Evolutionary conservation across 1,284 basidiomycete species (phyloP), one percentile per base, ranked within the genome.

Genomic region (Cutaneotrichosporon mucoides): DNA sequence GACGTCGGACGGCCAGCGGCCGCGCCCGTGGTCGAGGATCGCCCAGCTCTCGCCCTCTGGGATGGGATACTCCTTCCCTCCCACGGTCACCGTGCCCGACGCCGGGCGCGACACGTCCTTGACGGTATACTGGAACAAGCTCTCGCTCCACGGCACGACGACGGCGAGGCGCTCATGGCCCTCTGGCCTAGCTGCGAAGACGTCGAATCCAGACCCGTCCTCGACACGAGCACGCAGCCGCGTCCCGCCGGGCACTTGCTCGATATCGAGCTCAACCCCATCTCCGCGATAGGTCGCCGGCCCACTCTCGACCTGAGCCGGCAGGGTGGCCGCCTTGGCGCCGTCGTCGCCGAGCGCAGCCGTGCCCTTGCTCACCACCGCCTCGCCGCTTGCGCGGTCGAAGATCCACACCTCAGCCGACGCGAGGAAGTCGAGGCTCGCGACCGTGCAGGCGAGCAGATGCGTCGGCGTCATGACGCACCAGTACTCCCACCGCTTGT

Each of bases 401-500:
- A 54, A 45, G 41, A 59, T 50, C 57, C 57, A 59, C 16, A 59
- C 44, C 5, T 48, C 51, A 42, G 45, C 35, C 4, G 44, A 38
- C 7, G 50, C 24, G 3, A 53, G 41, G 13, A 46, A 43, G 52
- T 62, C 61, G 24, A 62, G 53, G 13, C 45, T 54, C 45, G 57
- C 57, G 5, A 62, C 15, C 13, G 51, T 53, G 36, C 55, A 41
- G 3, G 51, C 50, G 24, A 62, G 11, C 9, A 59, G 36, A 57
- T 62, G 61, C 10, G 46, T 51, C 42, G 61, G 61, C 42, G 61
- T 52, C n/a, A 62, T 11, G 13, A 62, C 33, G 42, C 54, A 53
- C 61, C 61, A 62, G 54, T 62, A 62, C 54, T 62, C 61, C 61
- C 61, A 62, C 6, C 61, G 61, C 54, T 54, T 48, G 57, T 62